phyloP scores from a whole-genome alignment of 768 basidiomycete genomes.

The Tylopilus sp. region DNA sequence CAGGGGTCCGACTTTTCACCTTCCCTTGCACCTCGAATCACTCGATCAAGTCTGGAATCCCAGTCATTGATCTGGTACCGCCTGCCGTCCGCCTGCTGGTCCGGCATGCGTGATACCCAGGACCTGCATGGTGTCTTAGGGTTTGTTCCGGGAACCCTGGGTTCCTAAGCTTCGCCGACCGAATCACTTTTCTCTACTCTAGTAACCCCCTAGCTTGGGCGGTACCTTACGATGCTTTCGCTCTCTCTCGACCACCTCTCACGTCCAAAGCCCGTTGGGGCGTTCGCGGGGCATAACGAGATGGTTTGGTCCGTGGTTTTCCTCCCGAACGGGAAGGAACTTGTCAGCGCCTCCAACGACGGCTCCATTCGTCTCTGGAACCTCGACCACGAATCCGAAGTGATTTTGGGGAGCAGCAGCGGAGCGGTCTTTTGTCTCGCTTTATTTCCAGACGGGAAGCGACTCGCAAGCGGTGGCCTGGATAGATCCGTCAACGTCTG shows the following conservation, averaged over 20 bases:
- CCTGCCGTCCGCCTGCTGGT: constrained; percentile 33
- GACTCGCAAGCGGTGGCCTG: constrained; percentile 28
- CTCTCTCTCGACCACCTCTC: constrained; percentile 30
- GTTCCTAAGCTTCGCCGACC: constrained; percentile 19
- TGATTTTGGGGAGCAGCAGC: constrained; percentile 20
- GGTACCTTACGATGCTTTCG: constrained; percentile 28
- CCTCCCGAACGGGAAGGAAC: constrained; percentile 22
- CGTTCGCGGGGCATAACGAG: constrained; percentile 24
- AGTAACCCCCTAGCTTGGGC: constrained; percentile 20
- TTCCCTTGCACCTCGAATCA: constrained; percentile 22
- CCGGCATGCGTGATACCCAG: constrained; percentile 29
- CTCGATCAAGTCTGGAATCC: constrained; percentile 31
- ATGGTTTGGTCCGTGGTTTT: constrained; percentile 30
- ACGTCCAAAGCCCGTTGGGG: constrained; percentile 21
- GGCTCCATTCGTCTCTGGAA: constrained; percentile 30
- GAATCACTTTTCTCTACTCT: constrained; percentile 20
- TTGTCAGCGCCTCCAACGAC: constrained; percentile 29
- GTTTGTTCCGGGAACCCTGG: constrained; percentile 27
- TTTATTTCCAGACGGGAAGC: constrained; percentile 26
- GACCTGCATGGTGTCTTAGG: constrained; percentile 30
- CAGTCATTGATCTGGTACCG: constrained; percentile 30
- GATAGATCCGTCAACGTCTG: constrained; percentile 31
- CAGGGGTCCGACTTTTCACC: constrained; percentile 26
- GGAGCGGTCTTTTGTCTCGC: constrained; percentile 27
- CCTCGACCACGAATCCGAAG: constrained; percentile 24